phyloP scores from a whole-genome alignment of 805 yeast species.

The Hanseniaspora singularis region DNA sequence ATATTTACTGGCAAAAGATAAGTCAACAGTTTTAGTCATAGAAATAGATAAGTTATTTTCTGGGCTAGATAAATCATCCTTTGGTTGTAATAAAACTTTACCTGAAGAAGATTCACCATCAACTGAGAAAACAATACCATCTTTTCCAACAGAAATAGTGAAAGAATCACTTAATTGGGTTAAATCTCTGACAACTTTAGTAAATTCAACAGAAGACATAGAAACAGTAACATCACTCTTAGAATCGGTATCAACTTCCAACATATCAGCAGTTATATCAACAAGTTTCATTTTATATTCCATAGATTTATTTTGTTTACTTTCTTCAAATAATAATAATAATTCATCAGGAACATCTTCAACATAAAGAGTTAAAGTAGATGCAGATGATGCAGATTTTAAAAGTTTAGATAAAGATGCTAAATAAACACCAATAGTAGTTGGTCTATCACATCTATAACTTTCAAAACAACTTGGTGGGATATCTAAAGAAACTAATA shows the following conservation, averaged over 20 bases:
- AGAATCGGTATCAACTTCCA: constrained; percentile 77
- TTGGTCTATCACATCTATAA: constrained; percentile 89
- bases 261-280: constrained; percentile 92
- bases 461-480: constrained; percentile 81
- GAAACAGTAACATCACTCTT: constrained; percentile 76
- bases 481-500: constrained; percentile 74
- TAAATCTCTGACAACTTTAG: constrained; percentile 81
- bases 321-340: constrained; percentile 77
- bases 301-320: constrained; percentile 77
- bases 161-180: constrained; percentile 77
- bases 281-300: constrained; percentile 84
- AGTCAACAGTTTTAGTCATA: constrained; percentile 73
- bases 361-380: constrained; percentile 76
- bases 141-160: constrained; percentile 77
- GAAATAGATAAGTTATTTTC: constrained; percentile 64
- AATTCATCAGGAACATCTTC: constrained; percentile 78
- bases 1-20: constrained; percentile 86
- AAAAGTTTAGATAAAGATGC: constrained; percentile 78
- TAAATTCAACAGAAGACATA: constrained; percentile 79
- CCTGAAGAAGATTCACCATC: constrained; percentile 91
- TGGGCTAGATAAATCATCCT: constrained; percentile 66
- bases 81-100: constrained; percentile 72
- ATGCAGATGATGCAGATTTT: constrained; percentile 83
- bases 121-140: constrained; percentile 75
- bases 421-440: constrained; percentile 84